Evolutionary conservation across 148 eudicot genomes (phyloP).

Genomic region (Camellia lanceoleosa): DNA sequence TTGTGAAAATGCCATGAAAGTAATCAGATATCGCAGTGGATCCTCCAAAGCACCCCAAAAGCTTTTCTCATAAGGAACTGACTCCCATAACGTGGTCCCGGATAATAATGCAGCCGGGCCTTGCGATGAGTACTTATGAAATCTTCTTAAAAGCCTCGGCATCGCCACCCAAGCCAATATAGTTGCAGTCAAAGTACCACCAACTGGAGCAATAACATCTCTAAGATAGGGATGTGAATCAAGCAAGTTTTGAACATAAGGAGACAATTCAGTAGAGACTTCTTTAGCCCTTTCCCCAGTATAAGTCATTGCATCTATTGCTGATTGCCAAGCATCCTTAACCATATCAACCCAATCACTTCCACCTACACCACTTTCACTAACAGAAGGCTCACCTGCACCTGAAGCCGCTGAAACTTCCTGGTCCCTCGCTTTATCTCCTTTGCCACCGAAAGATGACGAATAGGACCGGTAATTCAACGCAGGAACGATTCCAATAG

Average conservation of each 20-base stretch:
- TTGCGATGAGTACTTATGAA: conserved; percentile 62
- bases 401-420: conserved; percentile 39
- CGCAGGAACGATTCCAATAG: conserved; percentile 33
- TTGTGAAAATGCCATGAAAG: conserved; percentile 79
- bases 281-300: conserved; percentile 62
- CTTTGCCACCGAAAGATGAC: conserved; percentile 43
- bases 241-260: conserved; percentile 59
- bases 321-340: conserved; percentile 59
- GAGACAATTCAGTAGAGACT: conserved; percentile 52
- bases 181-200: conserved; percentile 66
- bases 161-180: conserved; percentile 74
- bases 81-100: conserved; percentile 50
- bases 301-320: conserved; percentile 43
- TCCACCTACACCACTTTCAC: conserved; percentile 41
- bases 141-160: conserved; percentile 73
- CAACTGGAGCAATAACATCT: conserved; percentile 75
- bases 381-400: conserved; percentile 31
- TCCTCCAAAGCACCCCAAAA: conserved; percentile 89
- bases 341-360: conserved; percentile 59
- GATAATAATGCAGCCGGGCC: conserved; percentile 66
- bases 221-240: conserved; percentile 79
- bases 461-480: conserved; percentile 45
- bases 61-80: conserved; percentile 86
- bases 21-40: conserved; percentile 66
- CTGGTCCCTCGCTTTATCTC: conserved; percentile 32